A percentile compares a stretch with the other conserved stretches of the same genome.
phyloP scores from a whole-genome alignment of 768 basidiomycete genomes.

The Mycena pura region DNA sequence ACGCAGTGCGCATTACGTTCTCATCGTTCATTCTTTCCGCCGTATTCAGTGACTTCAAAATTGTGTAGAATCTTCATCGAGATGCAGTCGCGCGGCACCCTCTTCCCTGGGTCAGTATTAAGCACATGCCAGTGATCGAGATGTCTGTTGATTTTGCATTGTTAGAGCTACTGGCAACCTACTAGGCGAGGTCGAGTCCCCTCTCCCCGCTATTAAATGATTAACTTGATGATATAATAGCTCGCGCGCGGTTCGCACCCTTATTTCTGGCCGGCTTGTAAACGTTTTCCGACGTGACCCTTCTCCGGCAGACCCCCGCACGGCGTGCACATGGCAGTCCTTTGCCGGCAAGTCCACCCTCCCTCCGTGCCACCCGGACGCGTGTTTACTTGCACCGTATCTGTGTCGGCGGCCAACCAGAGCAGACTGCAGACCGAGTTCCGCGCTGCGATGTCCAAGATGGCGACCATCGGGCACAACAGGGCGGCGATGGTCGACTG shows the following conservation, averaged over 20 bases:
- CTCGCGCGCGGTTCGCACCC: conserved; percentile 25
- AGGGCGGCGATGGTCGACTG: conserved; percentile 38
- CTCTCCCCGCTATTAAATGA: conserved; percentile 1
- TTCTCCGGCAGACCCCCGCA: conserved; percentile 42
- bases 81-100: conserved; percentile 35
- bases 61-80: conserved; percentile 36
- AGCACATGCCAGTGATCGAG: background rate
- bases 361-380: too few relatives aligned
- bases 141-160: conserved; percentile 28
- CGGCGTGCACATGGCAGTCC: conserved; percentile 45
- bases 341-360: conserved; percentile 33
- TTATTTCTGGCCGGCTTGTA: conserved; percentile 23
- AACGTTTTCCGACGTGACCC: conserved; percentile 28
- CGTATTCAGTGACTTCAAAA: background rate
- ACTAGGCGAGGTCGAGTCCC: conserved; percentile 25
- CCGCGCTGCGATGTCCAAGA: conserved; percentile 39
- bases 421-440: conserved; percentile 30
- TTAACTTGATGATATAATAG: background rate
- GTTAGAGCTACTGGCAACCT: conserved; percentile 34
- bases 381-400: background rate
- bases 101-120: conserved; percentile 33
- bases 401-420: conserved; percentile 26
- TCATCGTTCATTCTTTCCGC: background rate
- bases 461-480: conserved; percentile 39
- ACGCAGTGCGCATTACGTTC: conserved; percentile 32